Evolutionary conservation across 805 yeast genomes (phyloP), one percentile per base, ranked within the genome.

Genomic region (Ogataea degrootiae): DNA sequence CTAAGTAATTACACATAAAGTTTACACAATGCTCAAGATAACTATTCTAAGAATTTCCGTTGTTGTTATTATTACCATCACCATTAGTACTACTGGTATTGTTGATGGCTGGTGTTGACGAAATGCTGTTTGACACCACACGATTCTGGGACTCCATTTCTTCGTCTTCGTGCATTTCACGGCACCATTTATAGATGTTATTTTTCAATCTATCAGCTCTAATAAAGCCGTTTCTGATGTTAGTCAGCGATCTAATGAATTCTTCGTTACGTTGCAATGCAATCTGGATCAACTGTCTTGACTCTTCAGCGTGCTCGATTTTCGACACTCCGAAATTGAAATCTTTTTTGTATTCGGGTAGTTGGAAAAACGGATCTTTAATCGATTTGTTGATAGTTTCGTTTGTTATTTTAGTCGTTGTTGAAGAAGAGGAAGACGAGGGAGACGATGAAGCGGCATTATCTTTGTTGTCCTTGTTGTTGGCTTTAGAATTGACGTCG

Each of bases 191-290:
- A 52, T 74, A 76, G 41, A 94, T 76, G 54, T 82, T 79, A 40
- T 77, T 77, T 55, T 87, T 83, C 55, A 86, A 74, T 50, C 92
- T 71, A 56, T 86, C 87, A 0, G 96, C 92, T 57, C 87, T 77
- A 34, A 86, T 80, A 26, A 92, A 69, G 0, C 90, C 95, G 57
- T 76, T 76, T 55, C 97, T 75, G 35, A 94, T 75, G 34, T 74
- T 78, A n/a, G 80, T 72, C 58, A 94, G 70, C 51, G 90, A 86
- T 58, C 92, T 76, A 44, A 90, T 83, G 62, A 85, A 92, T 65
- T 94, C 98, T 60, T 88, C 90, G 49, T 83, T 79, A 51, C 92
- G 80, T 65, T 91, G 96, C 40, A 89, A 71, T 0, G 85, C 85
- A 40, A 84, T 89, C 71, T 77, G 96, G 44, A 79, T 82, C 63